Evolutionary conservation across 163 green algal species (phyloP).

Genomic region (Picocystis sp.): DNA sequence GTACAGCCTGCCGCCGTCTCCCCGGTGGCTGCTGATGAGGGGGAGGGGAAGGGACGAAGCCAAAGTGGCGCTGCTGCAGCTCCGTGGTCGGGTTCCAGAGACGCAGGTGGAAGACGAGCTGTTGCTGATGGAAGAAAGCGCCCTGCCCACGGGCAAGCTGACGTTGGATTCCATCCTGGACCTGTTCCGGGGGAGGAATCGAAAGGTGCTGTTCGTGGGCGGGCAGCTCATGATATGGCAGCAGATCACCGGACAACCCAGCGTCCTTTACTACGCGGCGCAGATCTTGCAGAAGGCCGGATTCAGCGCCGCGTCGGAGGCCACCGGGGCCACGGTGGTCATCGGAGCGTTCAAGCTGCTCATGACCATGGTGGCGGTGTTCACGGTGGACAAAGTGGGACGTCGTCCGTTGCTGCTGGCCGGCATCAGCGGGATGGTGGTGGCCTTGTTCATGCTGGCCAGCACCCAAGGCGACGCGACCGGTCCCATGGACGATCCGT

Average conservation of each 20-base stretch:
- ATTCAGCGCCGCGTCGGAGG: constrained; percentile 31
- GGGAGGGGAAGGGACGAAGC: constrained; percentile 17
- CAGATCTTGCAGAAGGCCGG: constrained; percentile 37
- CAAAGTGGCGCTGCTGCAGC: constrained; percentile 16
- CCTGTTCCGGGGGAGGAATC: constrained; percentile 15
- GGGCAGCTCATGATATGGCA: constrained; percentile 51
- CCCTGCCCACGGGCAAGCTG: not conserved
- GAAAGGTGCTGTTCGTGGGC: constrained; percentile 31
- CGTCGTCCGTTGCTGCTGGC: constrained; percentile 52
- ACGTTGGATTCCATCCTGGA: constrained; percentile 9
- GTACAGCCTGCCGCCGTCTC: constrained; percentile 49
- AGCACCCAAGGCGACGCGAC: not conserved
- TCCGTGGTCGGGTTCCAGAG: constrained; percentile 15
- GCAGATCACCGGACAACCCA: constrained; percentile 84
- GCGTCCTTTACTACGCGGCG: constrained; percentile 76
- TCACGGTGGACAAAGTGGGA: constrained; percentile 42
- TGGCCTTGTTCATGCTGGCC: constrained; percentile 9
- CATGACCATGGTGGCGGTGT: constrained; percentile 57
- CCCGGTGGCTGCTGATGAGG: constrained; percentile 60
- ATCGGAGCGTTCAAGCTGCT: constrained; percentile 73
- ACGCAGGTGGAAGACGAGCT: too few species aligned
- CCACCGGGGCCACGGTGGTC: constrained; percentile 37
- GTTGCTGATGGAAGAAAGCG: too few species aligned
- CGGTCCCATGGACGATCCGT: constrained; percentile 3
- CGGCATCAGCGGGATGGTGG: constrained; percentile 29